Evolutionary conservation across 148 eudicot genomes (phyloP).

Genomic region (Spergularia marina): DNA sequence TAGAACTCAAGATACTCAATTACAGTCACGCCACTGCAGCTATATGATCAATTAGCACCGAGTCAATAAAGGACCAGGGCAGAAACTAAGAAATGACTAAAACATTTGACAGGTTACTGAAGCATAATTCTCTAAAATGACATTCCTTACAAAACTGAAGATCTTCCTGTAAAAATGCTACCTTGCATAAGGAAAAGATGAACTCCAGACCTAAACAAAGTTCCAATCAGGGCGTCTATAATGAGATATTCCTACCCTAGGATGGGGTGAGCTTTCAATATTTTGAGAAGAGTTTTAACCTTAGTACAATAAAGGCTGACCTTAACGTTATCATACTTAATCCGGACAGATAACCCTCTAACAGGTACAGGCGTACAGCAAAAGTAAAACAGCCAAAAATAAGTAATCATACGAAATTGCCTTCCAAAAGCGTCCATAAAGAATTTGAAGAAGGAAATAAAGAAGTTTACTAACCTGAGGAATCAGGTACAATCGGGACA

Average conservation of each 20-base stretch:
- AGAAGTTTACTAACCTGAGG: constrained; percentile 57
- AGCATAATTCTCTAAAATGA: constrained; percentile 4
- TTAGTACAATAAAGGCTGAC: too few species aligned
- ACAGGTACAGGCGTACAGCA: background rate
- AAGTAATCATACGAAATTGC: constrained; percentile 2
- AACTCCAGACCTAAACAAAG: background rate
- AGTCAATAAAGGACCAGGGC: background rate
- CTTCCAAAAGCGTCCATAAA: background rate
- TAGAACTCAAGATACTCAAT: background rate
- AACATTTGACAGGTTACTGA: background rate
- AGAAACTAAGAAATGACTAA: background rate
- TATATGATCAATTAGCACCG: background rate
- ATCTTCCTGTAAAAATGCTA: too few species aligned
- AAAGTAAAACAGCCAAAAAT: background rate
- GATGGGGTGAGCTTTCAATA: too few species aligned
- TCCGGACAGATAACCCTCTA: background rate
- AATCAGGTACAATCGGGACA: constrained; percentile 83
- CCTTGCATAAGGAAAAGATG: too few species aligned
- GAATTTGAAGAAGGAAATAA: constrained; percentile 8
- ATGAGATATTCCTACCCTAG: too few species aligned
- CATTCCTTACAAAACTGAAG: background rate
- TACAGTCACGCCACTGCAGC: background rate
- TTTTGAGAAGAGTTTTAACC: too few species aligned
- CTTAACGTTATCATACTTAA: too few species aligned
- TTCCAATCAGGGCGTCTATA: background rate